Evolutionary conservation across 257 asterid species (phyloP).

Genomic region (Lavandula angustifolia): DNA sequence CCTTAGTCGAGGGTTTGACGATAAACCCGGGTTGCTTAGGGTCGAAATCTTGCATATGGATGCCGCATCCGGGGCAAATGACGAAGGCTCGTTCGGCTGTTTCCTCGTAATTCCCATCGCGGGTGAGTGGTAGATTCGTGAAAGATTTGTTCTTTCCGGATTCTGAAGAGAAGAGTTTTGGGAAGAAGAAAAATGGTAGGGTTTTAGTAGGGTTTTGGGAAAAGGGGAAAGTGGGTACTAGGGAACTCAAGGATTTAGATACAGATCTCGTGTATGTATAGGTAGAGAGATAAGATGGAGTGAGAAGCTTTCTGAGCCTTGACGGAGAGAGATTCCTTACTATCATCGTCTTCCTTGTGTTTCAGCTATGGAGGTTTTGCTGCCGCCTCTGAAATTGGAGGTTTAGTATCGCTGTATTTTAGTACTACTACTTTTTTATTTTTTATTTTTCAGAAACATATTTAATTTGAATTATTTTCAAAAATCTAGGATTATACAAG

Average conservation of each 20-base stretch:
- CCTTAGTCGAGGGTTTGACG: slow-evolving; percentile 46
- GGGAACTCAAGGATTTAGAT: slow-evolving; percentile 29
- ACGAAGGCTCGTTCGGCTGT: slow-evolving; percentile 34
- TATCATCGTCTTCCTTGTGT: slow-evolving; percentile 37
- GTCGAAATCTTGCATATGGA: slow-evolving; percentile 73
- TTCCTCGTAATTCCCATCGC: slow-evolving; percentile 89
- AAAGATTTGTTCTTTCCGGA: slow-evolving; percentile 34
- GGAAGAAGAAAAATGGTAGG: slow-evolving; percentile 39
- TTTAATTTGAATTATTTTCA: too few species aligned
- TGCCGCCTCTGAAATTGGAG: background rate
- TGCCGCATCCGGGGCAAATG: slow-evolving; percentile 88
- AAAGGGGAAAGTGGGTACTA: slow-evolving; percentile 22
- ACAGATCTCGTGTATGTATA: slow-evolving; percentile 35
- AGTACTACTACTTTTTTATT: too few species aligned
- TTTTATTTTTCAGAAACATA: too few species aligned
- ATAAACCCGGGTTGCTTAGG: slow-evolving; percentile 68
- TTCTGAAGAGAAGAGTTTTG: slow-evolving; percentile 45
- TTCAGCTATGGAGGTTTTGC: slow-evolving; percentile 33
- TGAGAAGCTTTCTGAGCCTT: slow-evolving; percentile 52
- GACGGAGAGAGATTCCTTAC: slow-evolving; percentile 52
- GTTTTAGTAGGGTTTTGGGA: slow-evolving; percentile 61
- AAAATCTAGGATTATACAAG: too few species aligned
- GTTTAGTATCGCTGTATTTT: too few species aligned
- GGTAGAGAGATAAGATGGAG: slow-evolving; percentile 40
- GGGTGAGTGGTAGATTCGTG: slow-evolving; percentile 37